phyloP scores from a whole-genome alignment of 176 grass and related monocot genomes.

The Chrysopogon serrulatus region DNA sequence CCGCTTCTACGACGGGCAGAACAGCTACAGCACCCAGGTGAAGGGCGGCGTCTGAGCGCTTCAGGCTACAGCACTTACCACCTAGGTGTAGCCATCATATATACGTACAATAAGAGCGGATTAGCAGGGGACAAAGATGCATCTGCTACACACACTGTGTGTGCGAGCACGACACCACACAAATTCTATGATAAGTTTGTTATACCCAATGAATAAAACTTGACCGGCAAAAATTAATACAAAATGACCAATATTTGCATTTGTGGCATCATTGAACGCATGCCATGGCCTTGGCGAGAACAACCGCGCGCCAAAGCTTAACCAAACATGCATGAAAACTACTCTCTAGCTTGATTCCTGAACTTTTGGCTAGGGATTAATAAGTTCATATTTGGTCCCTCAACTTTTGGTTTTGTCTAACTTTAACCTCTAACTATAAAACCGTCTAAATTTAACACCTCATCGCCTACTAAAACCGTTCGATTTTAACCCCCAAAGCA shows the following conservation, averaged over 20 bases:
- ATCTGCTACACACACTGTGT: too few relatives aligned
- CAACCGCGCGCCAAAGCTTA: not conserved
- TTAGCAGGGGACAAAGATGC: too few relatives aligned
- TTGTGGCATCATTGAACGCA: not conserved
- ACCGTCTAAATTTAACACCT: too few relatives aligned
- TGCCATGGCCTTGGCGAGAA: not conserved
- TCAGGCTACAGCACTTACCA: not conserved
- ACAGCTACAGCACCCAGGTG: constrained; percentile 47
- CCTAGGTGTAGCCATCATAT: too few relatives aligned
- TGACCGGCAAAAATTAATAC: not conserved
- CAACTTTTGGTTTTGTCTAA: too few relatives aligned
- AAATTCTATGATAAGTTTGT: not conserved
- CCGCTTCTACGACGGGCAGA: constrained; percentile 37
- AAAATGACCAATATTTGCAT: not conserved
- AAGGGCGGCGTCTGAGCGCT: constrained; percentile 18
- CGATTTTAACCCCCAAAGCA: too few relatives aligned
- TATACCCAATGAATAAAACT: not conserved
- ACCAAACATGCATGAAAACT: not conserved
- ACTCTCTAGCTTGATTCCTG: too few relatives aligned
- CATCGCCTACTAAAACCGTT: too few relatives aligned
- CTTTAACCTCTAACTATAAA: too few relatives aligned
- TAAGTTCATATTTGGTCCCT: too few relatives aligned
- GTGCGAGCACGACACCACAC: too few relatives aligned
- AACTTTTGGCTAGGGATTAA: too few relatives aligned
- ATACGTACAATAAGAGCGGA: constrained; percentile 10